Percentiles rank a stretch among this genome's conserved stretches.
phyloP scores from a whole-genome alignment of 2,329 filamentous ascomycete genomes.

The Capronia epimyces region DNA sequence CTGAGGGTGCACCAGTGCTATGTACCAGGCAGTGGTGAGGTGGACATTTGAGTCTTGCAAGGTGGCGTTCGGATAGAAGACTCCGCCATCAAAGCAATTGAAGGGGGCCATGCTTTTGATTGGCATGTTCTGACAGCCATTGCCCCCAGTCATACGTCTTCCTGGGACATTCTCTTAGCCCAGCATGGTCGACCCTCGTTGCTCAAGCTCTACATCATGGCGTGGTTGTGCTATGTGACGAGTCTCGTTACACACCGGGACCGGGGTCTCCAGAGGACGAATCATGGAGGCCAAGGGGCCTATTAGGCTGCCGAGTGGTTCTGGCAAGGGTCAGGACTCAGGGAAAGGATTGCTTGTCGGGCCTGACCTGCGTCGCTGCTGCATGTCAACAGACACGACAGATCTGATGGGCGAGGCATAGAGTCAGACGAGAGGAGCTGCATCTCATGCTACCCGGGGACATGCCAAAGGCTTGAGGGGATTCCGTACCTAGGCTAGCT shows the following conservation, averaged over 20 bases:
- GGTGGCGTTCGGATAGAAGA: conserved; percentile 1
- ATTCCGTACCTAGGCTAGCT: no score
- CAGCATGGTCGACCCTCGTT: not conserved
- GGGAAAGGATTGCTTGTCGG: not conserved
- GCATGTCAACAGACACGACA: no score
- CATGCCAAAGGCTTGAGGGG: no score
- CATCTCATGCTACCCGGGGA: no score
- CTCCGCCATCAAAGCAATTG: not conserved
- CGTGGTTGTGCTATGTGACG: conserved; percentile 12
- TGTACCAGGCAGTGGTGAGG: not conserved
- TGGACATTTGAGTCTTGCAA: not conserved
- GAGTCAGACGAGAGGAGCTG: no score
- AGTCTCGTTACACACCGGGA: conserved; percentile 14
- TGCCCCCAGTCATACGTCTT: not conserved
- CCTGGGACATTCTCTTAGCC: not conserved
- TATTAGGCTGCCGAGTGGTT: not conserved
- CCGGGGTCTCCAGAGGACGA: not conserved
- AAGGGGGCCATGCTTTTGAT: not conserved
- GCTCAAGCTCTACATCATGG: not conserved
- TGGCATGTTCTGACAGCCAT: not conserved
- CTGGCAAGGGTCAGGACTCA: not conserved
- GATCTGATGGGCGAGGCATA: no score
- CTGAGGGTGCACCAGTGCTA: no score
- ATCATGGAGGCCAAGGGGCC: not conserved
- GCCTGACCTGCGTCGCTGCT: no score